Conservation (phyloP, 768 basidiomycete genomes). For the Tylopilus balloui region DNA sequence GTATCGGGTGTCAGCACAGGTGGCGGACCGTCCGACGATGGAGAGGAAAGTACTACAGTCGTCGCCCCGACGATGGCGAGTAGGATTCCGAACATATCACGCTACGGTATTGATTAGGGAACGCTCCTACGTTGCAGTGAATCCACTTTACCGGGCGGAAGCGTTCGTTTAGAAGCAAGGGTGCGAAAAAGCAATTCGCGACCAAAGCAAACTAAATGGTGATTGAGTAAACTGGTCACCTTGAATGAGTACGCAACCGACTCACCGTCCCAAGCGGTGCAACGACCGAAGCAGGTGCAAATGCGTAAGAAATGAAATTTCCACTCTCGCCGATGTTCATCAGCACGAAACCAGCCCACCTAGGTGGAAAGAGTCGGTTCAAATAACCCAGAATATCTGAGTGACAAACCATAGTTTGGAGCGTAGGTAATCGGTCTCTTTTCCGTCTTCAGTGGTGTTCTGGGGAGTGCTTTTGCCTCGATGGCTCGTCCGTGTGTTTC, state of each 20-base stretch:
- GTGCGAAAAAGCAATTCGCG: slow-evolving; percentile 93
- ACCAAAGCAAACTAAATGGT: slow-evolving; percentile 76
- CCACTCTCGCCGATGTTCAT: slow-evolving; percentile 90
- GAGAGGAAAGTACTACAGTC: slow-evolving; percentile 83
- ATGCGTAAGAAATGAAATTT: slow-evolving; percentile 90
- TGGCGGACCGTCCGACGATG: slow-evolving; percentile 59
- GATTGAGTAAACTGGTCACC: not conserved
- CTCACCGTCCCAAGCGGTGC: slow-evolving; percentile 93
- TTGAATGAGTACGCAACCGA: slow-evolving; percentile 3
- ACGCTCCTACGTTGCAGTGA: slow-evolving; percentile 1
- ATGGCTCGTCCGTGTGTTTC: slow-evolving; percentile 2
- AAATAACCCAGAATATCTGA: not conserved
- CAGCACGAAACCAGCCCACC: slow-evolving; percentile 86
- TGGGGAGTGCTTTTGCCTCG: slow-evolving; percentile 11
- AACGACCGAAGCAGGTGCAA: slow-evolving; percentile 87
- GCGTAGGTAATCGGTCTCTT: slow-evolving; percentile 73
- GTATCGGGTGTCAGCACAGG: slow-evolving; percentile 57
- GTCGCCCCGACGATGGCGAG: slow-evolving; percentile 86
- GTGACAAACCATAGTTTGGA: slow-evolving; percentile 73
- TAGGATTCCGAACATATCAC: slow-evolving; percentile 71
- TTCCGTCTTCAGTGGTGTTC: slow-evolving; percentile 32
- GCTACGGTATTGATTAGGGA: slow-evolving; percentile 38
- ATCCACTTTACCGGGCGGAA: slow-evolving; percentile 63
- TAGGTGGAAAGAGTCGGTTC: slow-evolving; percentile 26
- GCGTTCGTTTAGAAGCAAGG: slow-evolving; percentile 73